Percentiles rank a stretch among this genome's conserved stretches.
These are phyloP conservation scores for Achlya hypogyna DNA, from an alignment of 352 stramenopile species.

Conservation along the genomic window DNA sequence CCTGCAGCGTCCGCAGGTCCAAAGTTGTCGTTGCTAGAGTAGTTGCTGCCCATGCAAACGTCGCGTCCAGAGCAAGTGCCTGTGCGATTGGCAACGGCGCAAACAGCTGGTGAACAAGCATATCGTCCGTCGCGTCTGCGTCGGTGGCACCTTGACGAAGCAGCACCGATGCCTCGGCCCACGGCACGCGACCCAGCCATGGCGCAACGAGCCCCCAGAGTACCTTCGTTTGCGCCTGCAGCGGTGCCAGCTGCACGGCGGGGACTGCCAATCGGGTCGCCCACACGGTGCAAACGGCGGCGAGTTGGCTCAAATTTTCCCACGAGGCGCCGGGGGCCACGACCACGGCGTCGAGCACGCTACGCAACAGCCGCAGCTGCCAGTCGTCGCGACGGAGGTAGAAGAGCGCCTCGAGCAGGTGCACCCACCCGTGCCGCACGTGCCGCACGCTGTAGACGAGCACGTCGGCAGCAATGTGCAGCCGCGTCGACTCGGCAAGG, in stretches of 20 bases:
- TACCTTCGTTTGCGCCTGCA: not conserved
- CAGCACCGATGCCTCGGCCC: not conserved
- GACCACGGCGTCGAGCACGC: constrained; percentile 35
- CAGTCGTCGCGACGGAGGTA: constrained; percentile 23
- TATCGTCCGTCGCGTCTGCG: not conserved
- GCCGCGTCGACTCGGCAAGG: constrained; percentile 40
- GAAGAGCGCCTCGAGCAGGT: constrained; percentile 75
- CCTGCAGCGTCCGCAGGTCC: not conserved
- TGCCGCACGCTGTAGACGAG: constrained; percentile 58
- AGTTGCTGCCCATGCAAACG: not conserved
- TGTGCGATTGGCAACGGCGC: not conserved
- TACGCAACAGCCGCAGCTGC: constrained; percentile 31
- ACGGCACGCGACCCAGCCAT: not conserved
- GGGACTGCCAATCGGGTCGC: not conserved
- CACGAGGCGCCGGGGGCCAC: constrained; percentile 35
- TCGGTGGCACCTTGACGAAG: not conserved
- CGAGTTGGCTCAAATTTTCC: constrained; percentile 75
- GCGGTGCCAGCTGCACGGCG: not conserved
- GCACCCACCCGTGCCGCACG: constrained; percentile 72
- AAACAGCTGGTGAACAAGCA: not conserved
- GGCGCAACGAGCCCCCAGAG: not conserved
- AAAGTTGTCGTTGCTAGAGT: not conserved
- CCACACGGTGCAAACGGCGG: constrained; percentile 30
- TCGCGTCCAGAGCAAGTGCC: not conserved
- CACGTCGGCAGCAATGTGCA: constrained; percentile 56